These are phyloP conservation scores for Colletotrichum echinochloae DNA, from an alignment of 2,329 filamentous ascomycete species.

Conservation along the genomic window DNA sequence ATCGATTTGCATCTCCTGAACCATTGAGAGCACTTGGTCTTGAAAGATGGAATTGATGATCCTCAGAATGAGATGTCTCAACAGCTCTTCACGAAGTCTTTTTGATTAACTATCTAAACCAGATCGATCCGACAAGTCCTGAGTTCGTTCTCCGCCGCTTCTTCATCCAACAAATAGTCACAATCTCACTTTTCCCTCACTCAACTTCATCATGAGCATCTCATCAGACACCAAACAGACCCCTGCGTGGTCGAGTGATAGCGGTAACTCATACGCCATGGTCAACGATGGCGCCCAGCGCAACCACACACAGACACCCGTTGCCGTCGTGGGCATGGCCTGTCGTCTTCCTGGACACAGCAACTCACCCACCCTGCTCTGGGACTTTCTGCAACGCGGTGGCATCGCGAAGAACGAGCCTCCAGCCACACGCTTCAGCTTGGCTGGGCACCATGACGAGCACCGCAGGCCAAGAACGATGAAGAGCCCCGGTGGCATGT, in stretches of 20 bases:
- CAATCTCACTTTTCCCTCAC: too few relatives aligned
- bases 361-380: constrained; percentile 50
- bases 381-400: constrained; percentile 51
- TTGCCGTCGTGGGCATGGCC: constrained; percentile 58
- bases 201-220: too few relatives aligned
- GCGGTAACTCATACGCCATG: background rate
- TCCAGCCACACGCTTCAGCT: constrained; percentile 49
- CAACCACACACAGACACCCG: constrained; percentile 40
- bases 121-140: too few relatives aligned
- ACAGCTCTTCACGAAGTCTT: too few relatives aligned
- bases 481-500: constrained; percentile 52
- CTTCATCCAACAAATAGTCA: too few relatives aligned
- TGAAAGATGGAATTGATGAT: too few relatives aligned
- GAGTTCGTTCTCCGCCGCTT: too few relatives aligned
- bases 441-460: constrained; percentile 52
- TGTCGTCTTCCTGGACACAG: constrained; percentile 56
- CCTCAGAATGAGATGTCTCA: too few relatives aligned
- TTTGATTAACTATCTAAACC: too few relatives aligned
- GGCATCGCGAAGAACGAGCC: constrained; percentile 48
- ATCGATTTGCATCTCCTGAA: too few relatives aligned
- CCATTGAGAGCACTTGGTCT: too few relatives aligned
- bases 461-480: constrained; percentile 52
- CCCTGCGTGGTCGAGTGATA: background rate
- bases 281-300: background rate
- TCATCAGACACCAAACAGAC: too few relatives aligned